A percentile compares a stretch with the other conserved stretches of the same genome.
These are phyloP conservation scores for Dysphania ambrosioides DNA, from an alignment of 148 eudicot species.

Conservation along the genomic window DNA sequence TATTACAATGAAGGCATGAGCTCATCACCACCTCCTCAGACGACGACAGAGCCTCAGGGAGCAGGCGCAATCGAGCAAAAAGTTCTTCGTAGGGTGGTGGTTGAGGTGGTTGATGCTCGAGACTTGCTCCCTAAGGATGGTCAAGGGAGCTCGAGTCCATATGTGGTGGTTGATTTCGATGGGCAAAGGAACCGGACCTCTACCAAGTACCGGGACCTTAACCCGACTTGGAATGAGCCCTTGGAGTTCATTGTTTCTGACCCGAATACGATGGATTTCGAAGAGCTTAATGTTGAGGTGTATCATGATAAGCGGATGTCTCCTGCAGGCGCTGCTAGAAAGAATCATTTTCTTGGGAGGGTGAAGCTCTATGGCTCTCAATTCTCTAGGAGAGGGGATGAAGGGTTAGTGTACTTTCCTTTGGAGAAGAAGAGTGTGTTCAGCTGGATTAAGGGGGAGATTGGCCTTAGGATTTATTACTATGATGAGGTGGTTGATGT, in stretches of 20 bases:
- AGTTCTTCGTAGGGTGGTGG: slow-evolving; percentile 45
- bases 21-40: slow-evolving; percentile 32
- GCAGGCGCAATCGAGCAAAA: slow-evolving; percentile 17
- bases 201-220: slow-evolving; percentile 61
- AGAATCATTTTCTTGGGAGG: slow-evolving; percentile 80
- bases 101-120: slow-evolving; percentile 71
- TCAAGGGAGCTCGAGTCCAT: slow-evolving; percentile 86
- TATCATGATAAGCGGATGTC: slow-evolving; percentile 73
- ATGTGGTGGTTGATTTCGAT: slow-evolving; percentile 81
- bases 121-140: slow-evolving; percentile 96
- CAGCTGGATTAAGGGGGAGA: slow-evolving; percentile 87
- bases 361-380: slow-evolving; percentile 85
- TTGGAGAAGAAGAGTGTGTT: slow-evolving; percentile 96
- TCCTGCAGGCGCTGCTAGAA: slow-evolving; percentile 54
- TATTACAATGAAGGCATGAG: slow-evolving; percentile 46
- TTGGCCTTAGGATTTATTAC: slow-evolving; percentile 76
- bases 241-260: slow-evolving; percentile 70
- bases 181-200: slow-evolving; percentile 71
- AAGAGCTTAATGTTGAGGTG: slow-evolving; percentile 75
- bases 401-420: slow-evolving; percentile 61
- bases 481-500: slow-evolving; percentile 46
- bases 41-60: slow-evolving; percentile 29
- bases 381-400: slow-evolving; percentile 65
- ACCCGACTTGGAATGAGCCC: slow-evolving; percentile 80
- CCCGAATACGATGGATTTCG: slow-evolving; percentile 80